Conservation (phyloP, 164 flowering plant genomes). For the Hamamelis virginiana region DNA sequence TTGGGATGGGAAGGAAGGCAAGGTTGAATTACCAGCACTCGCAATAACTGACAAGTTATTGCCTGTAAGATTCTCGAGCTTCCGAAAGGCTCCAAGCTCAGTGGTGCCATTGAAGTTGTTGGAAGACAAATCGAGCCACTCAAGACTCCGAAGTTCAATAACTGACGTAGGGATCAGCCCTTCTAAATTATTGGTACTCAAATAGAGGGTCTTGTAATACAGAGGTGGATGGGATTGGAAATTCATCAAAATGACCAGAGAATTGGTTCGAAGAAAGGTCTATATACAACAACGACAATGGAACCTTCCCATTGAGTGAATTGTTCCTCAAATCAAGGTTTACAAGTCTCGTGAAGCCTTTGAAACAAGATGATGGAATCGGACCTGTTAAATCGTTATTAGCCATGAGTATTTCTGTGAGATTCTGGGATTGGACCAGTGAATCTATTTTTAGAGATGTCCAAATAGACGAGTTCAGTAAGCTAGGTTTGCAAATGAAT, state of each 20-base stretch:
- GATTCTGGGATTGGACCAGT: slow-evolving; percentile 26
- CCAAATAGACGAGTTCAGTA: slow-evolving; percentile 25
- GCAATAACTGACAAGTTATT: slow-evolving; percentile 26
- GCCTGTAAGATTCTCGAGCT: slow-evolving; percentile 28
- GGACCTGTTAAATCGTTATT: slow-evolving; percentile 23
- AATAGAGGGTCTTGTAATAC: slow-evolving; percentile 8
- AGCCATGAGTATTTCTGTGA: slow-evolving; percentile 17
- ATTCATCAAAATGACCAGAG: slow-evolving; percentile 17
- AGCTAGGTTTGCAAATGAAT: slow-evolving; percentile 20
- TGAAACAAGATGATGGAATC: slow-evolving; percentile 17
- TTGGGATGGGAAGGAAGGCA: slow-evolving; percentile 18
- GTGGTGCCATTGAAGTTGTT: slow-evolving; percentile 48
- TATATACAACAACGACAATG: slow-evolving; percentile 26
- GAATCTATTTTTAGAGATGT: slow-evolving; percentile 30
- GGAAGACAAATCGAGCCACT: slow-evolving; percentile 17
- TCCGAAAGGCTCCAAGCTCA: slow-evolving; percentile 19
- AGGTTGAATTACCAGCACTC: background rate
- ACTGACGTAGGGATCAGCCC: slow-evolving; percentile 31
- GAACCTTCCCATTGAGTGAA: slow-evolving; percentile 31
- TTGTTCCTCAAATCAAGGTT: slow-evolving; percentile 22
- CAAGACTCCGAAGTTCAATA: slow-evolving; percentile 18
- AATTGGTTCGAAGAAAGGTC: slow-evolving; percentile 26
- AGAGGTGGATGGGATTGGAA: slow-evolving; percentile 4
- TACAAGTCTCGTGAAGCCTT: slow-evolving; percentile 9
- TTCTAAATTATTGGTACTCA: slow-evolving; percentile 21